phyloP scores from a whole-genome alignment of 1,284 basidiomycete species.

The Pyrrhoderma noxium region DNA sequence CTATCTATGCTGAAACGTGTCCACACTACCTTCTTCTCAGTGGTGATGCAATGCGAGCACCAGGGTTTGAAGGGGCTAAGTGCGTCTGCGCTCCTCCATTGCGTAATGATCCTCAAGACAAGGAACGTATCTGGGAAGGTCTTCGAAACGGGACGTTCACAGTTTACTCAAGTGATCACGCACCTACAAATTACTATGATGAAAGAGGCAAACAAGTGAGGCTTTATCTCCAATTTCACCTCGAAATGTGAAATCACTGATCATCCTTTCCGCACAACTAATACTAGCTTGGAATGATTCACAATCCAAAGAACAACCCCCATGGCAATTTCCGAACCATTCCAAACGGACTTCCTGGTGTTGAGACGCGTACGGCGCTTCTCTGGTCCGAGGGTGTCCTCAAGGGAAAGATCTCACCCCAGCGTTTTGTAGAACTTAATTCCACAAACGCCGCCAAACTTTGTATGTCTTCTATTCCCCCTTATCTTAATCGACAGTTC shows the following conservation, averaged over 20 bases:
- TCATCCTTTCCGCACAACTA: slow-evolving; percentile 6
- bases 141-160: slow-evolving; percentile 23
- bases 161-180: slow-evolving; percentile 22
- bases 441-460: slow-evolving; percentile 22
- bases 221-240: not conserved
- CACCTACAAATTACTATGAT: slow-evolving; percentile 20
- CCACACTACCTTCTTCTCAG: slow-evolving; percentile 23
- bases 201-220: slow-evolving; percentile 19
- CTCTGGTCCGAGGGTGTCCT: slow-evolving; percentile 22
- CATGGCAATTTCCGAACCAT: slow-evolving; percentile 22
- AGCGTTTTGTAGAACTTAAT: slow-evolving; percentile 23
- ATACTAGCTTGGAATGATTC: slow-evolving; percentile 19
- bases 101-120: slow-evolving; percentile 20
- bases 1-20: slow-evolving; percentile 24
- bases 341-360: slow-evolving; percentile 23
- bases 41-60: slow-evolving; percentile 20
- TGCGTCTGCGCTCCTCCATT: slow-evolving; percentile 22
- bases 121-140: slow-evolving; percentile 23
- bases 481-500: no score
- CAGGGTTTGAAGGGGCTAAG: slow-evolving; percentile 23
- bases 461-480: slow-evolving; percentile 17
- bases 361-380: slow-evolving; percentile 22
- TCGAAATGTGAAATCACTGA: not conserved
- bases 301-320: slow-evolving; percentile 8
- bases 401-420: slow-evolving; percentile 21